Conservation (phyloP, 371 early-diverging fungal species). For the Actinomortierella ambigua region DNA sequence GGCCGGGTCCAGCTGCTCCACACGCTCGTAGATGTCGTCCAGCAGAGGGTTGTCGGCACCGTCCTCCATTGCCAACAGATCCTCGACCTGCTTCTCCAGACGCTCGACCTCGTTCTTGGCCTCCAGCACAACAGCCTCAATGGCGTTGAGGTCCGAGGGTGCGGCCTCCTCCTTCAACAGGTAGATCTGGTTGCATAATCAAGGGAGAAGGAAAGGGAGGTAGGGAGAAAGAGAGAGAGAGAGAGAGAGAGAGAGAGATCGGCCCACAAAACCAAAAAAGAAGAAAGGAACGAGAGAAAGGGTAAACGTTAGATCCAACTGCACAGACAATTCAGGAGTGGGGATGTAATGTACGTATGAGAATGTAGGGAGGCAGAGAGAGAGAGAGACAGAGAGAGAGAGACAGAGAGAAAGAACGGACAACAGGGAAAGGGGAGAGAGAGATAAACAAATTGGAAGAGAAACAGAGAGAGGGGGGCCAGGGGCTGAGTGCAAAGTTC, state of each 20-base stretch:
- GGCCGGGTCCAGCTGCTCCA: conserved; percentile 88
- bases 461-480: not conserved
- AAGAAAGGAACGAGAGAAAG: not conserved
- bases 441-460: no score
- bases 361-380: no score
- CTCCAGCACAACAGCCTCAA: conserved; percentile 89
- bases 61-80: conserved; percentile 78
- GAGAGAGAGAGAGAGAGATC: not conserved
- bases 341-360: no score
- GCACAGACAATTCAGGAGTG: no score
- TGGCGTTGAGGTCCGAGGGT: conserved; percentile 89
- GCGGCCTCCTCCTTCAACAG: conserved; percentile 95
- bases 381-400: no score
- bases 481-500: not conserved
- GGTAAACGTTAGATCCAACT: no score
- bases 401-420: no score
- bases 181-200: conserved; percentile 67
- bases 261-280: not conserved
- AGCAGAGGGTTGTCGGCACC: conserved; percentile 88
- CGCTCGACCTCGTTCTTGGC: conserved; percentile 90
- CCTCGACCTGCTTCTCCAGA: conserved; percentile 91
- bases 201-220: conserved; percentile 4
- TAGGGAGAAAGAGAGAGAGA: not conserved
- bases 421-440: no score
- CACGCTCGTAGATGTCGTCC: conserved; percentile 95